phyloP scores from a whole-genome alignment of 257 asterid genomes.

The Eustoma russellianum region DNA sequence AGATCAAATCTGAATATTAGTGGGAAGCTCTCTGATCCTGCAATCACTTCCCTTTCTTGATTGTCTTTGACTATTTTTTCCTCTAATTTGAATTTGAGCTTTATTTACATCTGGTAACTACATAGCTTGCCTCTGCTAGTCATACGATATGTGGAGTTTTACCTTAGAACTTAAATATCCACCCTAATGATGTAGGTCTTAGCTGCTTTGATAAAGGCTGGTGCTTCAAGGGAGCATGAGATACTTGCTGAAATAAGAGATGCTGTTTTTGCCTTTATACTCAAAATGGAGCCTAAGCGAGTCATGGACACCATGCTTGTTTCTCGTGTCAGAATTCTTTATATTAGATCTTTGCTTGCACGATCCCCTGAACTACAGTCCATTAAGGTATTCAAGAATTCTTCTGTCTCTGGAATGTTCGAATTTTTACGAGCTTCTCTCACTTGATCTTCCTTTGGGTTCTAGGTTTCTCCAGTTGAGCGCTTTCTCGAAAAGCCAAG shows the following conservation, averaged over 20 bases:
- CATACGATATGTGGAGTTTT: background rate
- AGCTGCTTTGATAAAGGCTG: conserved; percentile 99
- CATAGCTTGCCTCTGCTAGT: background rate
- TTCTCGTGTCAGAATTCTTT: conserved; percentile 97
- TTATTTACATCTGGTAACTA: background rate
- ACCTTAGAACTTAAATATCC: background rate
- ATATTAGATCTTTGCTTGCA: conserved; percentile 91
- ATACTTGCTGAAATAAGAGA: conserved; percentile 99
- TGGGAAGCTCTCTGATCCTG: too few species aligned
- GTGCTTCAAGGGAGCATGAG: conserved; percentile 99
- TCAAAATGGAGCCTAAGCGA: conserved; percentile 93
- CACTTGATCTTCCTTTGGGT: conserved; percentile 13
- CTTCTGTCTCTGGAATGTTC: conserved; percentile 4
- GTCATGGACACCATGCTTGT: conserved; percentile 99
- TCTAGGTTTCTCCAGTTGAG: conserved; percentile 86
- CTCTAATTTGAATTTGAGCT: too few species aligned
- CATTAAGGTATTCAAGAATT: conserved; percentile 56
- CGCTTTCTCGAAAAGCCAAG: conserved; percentile 84
- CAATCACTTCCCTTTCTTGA: background rate
- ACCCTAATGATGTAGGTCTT: conserved; percentile 49
- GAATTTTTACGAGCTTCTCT: conserved; percentile 1
- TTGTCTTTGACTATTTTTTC: background rate
- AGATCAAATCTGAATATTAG: too few species aligned
- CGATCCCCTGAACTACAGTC: conserved; percentile 99
- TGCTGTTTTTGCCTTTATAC: conserved; percentile 90